Evolutionary conservation across 257 asterid species (phyloP).

Genomic region (Solanum dulcamara): DNA sequence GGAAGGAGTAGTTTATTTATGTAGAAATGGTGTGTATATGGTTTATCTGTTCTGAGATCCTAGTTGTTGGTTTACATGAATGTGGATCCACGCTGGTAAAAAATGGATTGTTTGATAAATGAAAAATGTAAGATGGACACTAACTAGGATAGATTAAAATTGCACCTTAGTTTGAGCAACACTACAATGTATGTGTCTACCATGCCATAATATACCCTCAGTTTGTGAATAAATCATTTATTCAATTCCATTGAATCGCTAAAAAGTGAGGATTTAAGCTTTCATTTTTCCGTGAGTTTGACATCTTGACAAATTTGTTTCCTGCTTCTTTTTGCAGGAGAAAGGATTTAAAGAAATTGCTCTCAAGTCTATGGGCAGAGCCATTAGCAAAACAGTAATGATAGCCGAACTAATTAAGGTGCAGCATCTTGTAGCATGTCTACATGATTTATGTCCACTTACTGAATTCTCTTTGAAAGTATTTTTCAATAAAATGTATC

Average conservation of each 20-base stretch:
- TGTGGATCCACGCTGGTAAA: too few relatives aligned
- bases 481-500: neutral
- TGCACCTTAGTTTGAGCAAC: neutral
- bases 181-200: neutral
- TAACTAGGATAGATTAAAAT: neutral
- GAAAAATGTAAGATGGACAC: neutral
- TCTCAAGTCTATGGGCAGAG: slow-evolving; percentile 79
- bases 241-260: neutral
- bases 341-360: slow-evolving; percentile 50
- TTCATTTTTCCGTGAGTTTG: neutral
- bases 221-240: neutral
- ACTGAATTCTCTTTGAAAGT: neutral
- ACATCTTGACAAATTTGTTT: neutral
- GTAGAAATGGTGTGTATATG: neutral
- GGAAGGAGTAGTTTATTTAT: neutral
- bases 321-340: slow-evolving; percentile 27
- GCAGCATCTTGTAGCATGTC: neutral
- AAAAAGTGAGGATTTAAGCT: neutral
- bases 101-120: neutral
- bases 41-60: neutral
- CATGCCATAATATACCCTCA: neutral
- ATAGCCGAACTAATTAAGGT: slow-evolving; percentile 72
- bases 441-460: neutral
- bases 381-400: slow-evolving; percentile 62
- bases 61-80: neutral